Evolutionary conservation across 306 rosid genomes (phyloP).

Genomic region (barrel medic (Medicago truncatula)): DNA sequence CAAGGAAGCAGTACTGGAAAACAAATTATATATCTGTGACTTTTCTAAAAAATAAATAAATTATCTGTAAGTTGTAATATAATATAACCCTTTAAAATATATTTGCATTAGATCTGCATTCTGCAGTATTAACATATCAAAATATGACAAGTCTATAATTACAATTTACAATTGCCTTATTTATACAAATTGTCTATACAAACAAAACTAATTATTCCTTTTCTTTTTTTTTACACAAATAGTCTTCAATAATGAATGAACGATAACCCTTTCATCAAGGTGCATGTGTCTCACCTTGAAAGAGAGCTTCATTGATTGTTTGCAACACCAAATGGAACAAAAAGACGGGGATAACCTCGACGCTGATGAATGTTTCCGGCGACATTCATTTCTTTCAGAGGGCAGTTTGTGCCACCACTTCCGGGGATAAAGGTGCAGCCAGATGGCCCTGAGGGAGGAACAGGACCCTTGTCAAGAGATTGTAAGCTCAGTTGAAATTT

Average conservation of each 20-base stretch:
- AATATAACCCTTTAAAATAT: too few relatives aligned
- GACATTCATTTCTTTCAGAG: constrained; percentile 48
- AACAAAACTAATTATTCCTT: background rate
- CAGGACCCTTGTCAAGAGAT: constrained; percentile 63
- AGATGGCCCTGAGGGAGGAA: constrained; percentile 65
- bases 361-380: constrained; percentile 32
- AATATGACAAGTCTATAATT: background rate
- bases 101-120: too few relatives aligned
- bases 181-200: background rate
- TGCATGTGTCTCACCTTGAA: background rate
- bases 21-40: too few relatives aligned
- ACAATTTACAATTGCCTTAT: background rate
- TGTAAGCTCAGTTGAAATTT: constrained; percentile 38
- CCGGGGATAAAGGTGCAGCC: constrained; percentile 81
- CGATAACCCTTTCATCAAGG: background rate
- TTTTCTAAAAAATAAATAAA: too few relatives aligned
- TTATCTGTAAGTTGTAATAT: too few relatives aligned
- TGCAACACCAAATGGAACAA: constrained; percentile 48
- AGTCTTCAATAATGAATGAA: background rate
- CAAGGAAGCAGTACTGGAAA: too few relatives aligned
- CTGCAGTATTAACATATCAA: too few relatives aligned
- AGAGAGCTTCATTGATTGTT: constrained; percentile 32
- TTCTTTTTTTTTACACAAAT: constrained; percentile 2
- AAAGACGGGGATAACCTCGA: constrained; percentile 40
- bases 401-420: constrained; percentile 63